A percentile compares a stretch with the other conserved stretches of the same genome.
phyloP scores from a whole-genome alignment of 2,329 filamentous ascomycete genomes.

The Trichoderma asperellum region DNA sequence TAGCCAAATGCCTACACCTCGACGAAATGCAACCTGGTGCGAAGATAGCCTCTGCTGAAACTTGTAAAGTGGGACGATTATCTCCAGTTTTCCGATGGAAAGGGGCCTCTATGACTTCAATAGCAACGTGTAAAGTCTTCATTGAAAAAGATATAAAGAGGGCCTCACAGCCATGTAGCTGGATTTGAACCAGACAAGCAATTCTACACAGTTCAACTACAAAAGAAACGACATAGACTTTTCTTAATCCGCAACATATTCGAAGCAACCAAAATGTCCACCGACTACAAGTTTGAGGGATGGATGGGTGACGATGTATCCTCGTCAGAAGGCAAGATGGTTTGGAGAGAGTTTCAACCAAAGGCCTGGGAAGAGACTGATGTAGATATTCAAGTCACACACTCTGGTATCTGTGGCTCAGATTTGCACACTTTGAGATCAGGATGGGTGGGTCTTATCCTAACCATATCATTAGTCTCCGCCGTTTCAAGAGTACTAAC shows the following conservation, averaged over 20 bases:
- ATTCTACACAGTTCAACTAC: not conserved
- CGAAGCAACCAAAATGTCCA: constrained; percentile 32
- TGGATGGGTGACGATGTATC: constrained; percentile 52
- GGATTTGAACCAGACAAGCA: not conserved
- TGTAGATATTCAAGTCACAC: constrained; percentile 66
- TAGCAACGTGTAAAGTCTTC: not conserved
- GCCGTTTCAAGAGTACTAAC: not conserved
- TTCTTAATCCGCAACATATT: not conserved
- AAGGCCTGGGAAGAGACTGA: constrained; percentile 70
- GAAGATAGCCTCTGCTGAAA: not conserved
- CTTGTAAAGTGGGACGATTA: not conserved
- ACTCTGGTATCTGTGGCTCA: constrained; percentile 68
- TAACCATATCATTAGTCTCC: not conserved
- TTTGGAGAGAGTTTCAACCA: constrained; percentile 60
- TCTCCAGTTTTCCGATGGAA: not conserved
- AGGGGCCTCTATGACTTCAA: not conserved
- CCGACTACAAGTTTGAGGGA: constrained; percentile 54
- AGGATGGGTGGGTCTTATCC: constrained; percentile 49
- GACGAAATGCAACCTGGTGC: not conserved
- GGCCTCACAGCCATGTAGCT: not conserved
- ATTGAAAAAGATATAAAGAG: not conserved
- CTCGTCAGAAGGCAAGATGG: constrained; percentile 55
- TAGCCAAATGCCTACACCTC: not conserved
- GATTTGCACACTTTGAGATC: constrained; percentile 63
- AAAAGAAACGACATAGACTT: not conserved